Evolutionary conservation across 2,329 filamentous ascomycete genomes (phyloP).

Genomic region (Alternaria ventricosa): DNA sequence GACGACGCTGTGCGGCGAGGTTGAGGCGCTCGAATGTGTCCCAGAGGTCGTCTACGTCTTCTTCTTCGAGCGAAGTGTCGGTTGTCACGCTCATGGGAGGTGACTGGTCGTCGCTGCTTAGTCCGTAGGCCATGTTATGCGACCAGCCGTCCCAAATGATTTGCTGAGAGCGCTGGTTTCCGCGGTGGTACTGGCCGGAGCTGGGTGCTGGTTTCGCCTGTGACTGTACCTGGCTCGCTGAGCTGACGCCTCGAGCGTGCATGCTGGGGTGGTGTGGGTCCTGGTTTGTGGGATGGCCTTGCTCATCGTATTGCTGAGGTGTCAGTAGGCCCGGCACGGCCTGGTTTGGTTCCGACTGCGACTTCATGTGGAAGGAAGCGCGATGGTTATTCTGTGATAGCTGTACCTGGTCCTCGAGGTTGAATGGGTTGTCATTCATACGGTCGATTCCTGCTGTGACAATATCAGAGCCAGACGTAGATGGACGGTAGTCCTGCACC

Average conservation of each 20-base stretch:
- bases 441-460: slow-evolving; percentile 48
- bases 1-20: slow-evolving; percentile 16
- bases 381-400: slow-evolving; percentile 48
- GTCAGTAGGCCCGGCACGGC: slow-evolving; percentile 46
- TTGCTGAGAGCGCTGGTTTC: slow-evolving; percentile 38
- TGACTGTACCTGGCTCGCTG: slow-evolving; percentile 43
- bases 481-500: slow-evolving; percentile 51
- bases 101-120: slow-evolving; percentile 39
- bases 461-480: slow-evolving; percentile 50
- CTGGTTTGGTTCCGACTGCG: slow-evolving; percentile 50
- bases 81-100: slow-evolving; percentile 41
- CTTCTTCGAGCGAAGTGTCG: slow-evolving; percentile 41
- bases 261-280: slow-evolving; percentile 37
- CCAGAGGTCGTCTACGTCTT: slow-evolving; percentile 47
- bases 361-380: slow-evolving; percentile 49
- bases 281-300: slow-evolving; percentile 40
- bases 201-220: slow-evolving; percentile 30
- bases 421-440: slow-evolving; percentile 57
- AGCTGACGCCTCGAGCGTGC: slow-evolving; percentile 45
- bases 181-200: slow-evolving; percentile 27
- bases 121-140: slow-evolving; percentile 40
- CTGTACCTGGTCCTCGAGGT: slow-evolving; percentile 55
- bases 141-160: slow-evolving; percentile 43
- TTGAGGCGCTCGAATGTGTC: slow-evolving; percentile 37
- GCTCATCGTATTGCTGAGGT: slow-evolving; percentile 45